Percentiles rank a stretch among this genome's conserved stretches.
Evolutionary conservation across 2,329 filamentous ascomycete genomes (phyloP).

Genomic region (Fusarium vanettenii): DNA sequence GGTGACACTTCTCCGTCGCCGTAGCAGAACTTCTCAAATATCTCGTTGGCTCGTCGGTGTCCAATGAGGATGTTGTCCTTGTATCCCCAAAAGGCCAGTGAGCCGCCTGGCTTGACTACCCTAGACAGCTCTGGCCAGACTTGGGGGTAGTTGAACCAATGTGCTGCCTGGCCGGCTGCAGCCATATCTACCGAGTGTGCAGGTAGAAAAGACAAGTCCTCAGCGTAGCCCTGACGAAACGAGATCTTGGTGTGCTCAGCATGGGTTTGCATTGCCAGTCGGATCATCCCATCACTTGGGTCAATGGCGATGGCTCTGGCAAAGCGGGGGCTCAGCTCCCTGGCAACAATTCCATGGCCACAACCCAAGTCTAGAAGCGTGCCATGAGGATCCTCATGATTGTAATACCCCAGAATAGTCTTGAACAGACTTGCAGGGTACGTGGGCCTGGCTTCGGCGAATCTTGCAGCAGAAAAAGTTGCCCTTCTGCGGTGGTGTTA

Average conservation of each 20-base stretch:
- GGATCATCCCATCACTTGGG: constrained; percentile 68
- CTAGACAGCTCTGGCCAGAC: constrained; percentile 67
- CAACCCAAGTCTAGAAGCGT: constrained; percentile 70
- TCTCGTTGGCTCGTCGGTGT: constrained; percentile 60
- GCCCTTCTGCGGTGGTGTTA: constrained; percentile 56
- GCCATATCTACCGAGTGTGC: constrained; percentile 64
- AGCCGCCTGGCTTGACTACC: constrained; percentile 65
- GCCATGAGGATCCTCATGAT: constrained; percentile 45
- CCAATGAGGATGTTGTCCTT: constrained; percentile 71
- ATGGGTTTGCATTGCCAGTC: constrained; percentile 57
- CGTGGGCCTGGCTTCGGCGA: constrained; percentile 69
- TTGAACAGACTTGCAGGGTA: constrained; percentile 68
- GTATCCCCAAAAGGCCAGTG: constrained; percentile 75
- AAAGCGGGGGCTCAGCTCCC: constrained; percentile 66
- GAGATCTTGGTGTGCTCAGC: constrained; percentile 57
- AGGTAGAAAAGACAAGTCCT: constrained; percentile 63
- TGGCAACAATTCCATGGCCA: constrained; percentile 69
- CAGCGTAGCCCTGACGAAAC: constrained; percentile 63
- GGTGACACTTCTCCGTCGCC: constrained; percentile 55
- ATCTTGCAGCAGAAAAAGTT: constrained; percentile 66
- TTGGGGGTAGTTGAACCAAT: constrained; percentile 72
- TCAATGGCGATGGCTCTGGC: constrained; percentile 64
- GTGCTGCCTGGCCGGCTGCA: constrained; percentile 67
- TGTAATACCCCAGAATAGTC: constrained; percentile 65
- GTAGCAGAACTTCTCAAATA: constrained; percentile 69